These are phyloP conservation scores for Simplicillium aogashimaense DNA, from an alignment of 2,329 filamentous ascomycete genomes.

Conservation along the genomic window DNA sequence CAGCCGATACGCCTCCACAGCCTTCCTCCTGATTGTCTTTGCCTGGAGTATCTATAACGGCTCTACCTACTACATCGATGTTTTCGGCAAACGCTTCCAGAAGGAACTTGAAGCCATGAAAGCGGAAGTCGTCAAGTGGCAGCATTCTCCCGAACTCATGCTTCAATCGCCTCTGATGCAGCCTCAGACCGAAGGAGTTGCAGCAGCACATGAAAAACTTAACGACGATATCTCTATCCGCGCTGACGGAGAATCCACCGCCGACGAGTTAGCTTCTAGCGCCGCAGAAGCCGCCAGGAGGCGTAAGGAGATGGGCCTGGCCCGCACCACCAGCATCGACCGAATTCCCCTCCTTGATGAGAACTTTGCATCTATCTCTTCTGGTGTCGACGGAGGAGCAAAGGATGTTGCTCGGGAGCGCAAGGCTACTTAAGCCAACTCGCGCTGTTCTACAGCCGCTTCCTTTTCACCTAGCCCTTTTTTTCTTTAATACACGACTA, in stretches of 20 bases:
- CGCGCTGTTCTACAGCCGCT: background rate
- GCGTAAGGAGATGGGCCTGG: constrained; percentile 9
- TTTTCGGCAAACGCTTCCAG: constrained; percentile 94
- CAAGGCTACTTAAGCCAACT: constrained; percentile 19
- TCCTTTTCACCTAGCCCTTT: too few species aligned
- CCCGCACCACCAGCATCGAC: constrained; percentile 30
- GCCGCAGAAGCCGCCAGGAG: constrained; percentile 5
- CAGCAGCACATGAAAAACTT: background rate
- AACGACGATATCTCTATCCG: background rate
- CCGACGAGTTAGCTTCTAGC: constrained; percentile 9
- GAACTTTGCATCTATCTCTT: constrained; percentile 20
- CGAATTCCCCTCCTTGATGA: constrained; percentile 49
- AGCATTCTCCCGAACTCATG: constrained; percentile 45
- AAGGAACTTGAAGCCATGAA: constrained; percentile 88
- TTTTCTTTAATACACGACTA: background rate
- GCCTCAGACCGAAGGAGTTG: constrained; percentile 15
- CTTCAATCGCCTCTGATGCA: constrained; percentile 23
- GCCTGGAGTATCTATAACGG: constrained; percentile 95
- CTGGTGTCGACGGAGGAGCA: constrained; percentile 32
- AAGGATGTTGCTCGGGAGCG: constrained; percentile 38
- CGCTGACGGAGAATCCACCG: background rate
- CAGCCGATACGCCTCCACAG: constrained; percentile 67
- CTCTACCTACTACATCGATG: constrained; percentile 95
- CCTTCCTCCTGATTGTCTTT: constrained; percentile 76
- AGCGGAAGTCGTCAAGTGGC: constrained; percentile 83